phyloP scores from a whole-genome alignment of 2,329 filamentous ascomycete species.

The Colletotrichum horii region DNA sequence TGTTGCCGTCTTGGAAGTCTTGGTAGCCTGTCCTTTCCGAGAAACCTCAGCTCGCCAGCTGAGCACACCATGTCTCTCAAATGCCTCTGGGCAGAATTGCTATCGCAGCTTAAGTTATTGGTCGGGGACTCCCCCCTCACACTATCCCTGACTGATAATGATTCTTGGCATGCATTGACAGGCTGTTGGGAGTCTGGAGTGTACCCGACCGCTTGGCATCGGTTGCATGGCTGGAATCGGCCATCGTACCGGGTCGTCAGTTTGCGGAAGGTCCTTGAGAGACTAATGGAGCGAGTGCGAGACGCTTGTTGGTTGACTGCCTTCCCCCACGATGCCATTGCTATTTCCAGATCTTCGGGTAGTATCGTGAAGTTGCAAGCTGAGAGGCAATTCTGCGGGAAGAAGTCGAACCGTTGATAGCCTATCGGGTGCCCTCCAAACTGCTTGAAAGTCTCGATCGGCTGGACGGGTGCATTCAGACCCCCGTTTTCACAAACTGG shows the following conservation, averaged over 20 bases:
- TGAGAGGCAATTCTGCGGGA: background rate
- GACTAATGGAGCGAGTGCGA: background rate
- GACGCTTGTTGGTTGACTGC: background rate
- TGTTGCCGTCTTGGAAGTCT: conserved; percentile 16
- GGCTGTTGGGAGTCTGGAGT: background rate
- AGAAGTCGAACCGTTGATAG: background rate
- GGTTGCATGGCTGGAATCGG: background rate
- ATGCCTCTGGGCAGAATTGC: background rate
- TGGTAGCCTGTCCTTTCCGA: background rate
- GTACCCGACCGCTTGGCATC: background rate
- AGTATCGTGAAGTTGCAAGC: background rate
- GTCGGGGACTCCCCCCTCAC: background rate
- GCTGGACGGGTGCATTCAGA: background rate
- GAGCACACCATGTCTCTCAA: background rate
- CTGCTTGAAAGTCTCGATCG: background rate
- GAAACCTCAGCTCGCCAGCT: background rate
- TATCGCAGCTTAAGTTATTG: background rate
- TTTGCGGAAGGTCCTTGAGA: background rate
- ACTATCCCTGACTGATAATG: background rate
- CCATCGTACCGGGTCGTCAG: background rate
- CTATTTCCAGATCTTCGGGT: background rate
- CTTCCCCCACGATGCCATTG: background rate
- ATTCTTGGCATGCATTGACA: conserved; percentile 3
- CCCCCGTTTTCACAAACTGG: background rate
- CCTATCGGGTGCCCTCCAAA: background rate